A percentile compares a stretch with the other conserved stretches of the same genome.
These are phyloP conservation scores for Asterella californica DNA, from an alignment of 225 moss, liverwort and hornwort genomes.

Conservation along the genomic window DNA sequence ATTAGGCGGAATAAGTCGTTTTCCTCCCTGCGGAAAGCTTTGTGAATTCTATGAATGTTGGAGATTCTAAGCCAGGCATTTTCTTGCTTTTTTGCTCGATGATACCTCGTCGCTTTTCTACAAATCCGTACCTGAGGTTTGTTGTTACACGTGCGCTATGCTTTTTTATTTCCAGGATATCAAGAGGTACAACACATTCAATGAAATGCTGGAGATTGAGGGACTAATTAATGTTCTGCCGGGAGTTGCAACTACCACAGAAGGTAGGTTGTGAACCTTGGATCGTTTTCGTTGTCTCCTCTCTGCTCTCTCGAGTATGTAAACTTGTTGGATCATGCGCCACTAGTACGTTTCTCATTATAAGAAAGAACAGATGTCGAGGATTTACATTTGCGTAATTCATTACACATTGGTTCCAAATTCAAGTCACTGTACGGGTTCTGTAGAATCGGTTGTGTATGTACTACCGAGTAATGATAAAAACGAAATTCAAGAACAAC, in stretches of 20 bases:
- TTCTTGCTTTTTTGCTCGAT: not conserved
- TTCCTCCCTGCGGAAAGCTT: no score
- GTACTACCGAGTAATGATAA: no score
- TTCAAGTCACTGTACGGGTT: no score
- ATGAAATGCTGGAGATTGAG: conserved; percentile 69
- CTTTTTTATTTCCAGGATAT: conserved; percentile 45
- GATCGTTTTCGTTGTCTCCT: not conserved
- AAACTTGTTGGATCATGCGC: no score
- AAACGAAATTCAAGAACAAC: no score
- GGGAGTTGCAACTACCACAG: conserved; percentile 55
- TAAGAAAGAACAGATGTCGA: no score
- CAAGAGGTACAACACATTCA: conserved; percentile 61
- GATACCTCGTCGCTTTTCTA: not conserved
- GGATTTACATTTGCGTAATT: no score
- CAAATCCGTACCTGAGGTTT: not conserved
- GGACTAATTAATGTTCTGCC: conserved; percentile 64
- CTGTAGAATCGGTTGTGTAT: no score
- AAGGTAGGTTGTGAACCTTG: conserved; percentile 46
- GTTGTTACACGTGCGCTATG: not conserved
- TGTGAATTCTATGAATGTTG: no score
- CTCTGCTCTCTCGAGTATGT: no score
- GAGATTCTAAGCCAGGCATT: not conserved
- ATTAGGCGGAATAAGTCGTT: not conserved
- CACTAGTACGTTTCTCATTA: no score
- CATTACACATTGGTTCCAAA: no score